phyloP scores from a whole-genome alignment of 208 protist species.

The Leishmania amazonensis region DNA sequence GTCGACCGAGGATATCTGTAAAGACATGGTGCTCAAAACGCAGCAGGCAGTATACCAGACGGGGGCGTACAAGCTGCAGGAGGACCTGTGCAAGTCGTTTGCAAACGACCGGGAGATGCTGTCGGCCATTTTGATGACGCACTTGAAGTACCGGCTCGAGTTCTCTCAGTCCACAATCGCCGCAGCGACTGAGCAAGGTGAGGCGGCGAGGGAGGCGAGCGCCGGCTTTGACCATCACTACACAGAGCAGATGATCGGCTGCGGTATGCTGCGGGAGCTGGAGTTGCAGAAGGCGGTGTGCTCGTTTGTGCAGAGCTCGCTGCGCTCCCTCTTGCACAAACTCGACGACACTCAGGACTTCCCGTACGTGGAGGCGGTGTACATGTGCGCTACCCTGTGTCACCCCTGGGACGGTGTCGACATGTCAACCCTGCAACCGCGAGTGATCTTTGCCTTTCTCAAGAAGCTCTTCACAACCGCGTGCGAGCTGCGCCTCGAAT shows the following conservation, averaged over 20 bases:
- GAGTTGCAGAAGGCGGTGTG: slow-evolving; percentile 78
- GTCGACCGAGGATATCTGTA: slow-evolving; percentile 42
- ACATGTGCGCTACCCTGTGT: slow-evolving; percentile 81
- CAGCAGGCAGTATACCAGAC: slow-evolving; percentile 55
- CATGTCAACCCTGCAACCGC: slow-evolving; percentile 77
- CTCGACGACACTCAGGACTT: slow-evolving; percentile 37
- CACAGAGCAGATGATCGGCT: slow-evolving; percentile 70
- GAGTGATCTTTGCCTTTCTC: slow-evolving; percentile 79
- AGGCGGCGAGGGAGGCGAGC: slow-evolving; percentile 10
- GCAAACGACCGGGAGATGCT: slow-evolving; percentile 48
- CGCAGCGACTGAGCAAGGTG: slow-evolving; percentile 9
- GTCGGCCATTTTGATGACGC: slow-evolving; percentile 44
- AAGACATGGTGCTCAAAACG: slow-evolving; percentile 45
- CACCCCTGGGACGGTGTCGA: slow-evolving; percentile 88
- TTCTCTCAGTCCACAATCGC: slow-evolving; percentile 18
- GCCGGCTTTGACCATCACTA: slow-evolving; percentile 57
- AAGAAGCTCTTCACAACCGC: slow-evolving; percentile 43
- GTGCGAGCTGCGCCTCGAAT: slow-evolving; percentile 25
- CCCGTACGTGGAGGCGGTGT: slow-evolving; percentile 38
- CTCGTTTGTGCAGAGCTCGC: slow-evolving; percentile 70
- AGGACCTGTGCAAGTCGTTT: slow-evolving; percentile 62
- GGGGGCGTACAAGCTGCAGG: slow-evolving; percentile 64
- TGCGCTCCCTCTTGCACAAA: slow-evolving; percentile 48
- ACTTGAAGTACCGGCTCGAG: slow-evolving; percentile 37
- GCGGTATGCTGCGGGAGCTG: slow-evolving; percentile 76